phyloP scores from a whole-genome alignment of 2,329 filamentous ascomycete genomes.

The Trichophyton benhamiae region DNA sequence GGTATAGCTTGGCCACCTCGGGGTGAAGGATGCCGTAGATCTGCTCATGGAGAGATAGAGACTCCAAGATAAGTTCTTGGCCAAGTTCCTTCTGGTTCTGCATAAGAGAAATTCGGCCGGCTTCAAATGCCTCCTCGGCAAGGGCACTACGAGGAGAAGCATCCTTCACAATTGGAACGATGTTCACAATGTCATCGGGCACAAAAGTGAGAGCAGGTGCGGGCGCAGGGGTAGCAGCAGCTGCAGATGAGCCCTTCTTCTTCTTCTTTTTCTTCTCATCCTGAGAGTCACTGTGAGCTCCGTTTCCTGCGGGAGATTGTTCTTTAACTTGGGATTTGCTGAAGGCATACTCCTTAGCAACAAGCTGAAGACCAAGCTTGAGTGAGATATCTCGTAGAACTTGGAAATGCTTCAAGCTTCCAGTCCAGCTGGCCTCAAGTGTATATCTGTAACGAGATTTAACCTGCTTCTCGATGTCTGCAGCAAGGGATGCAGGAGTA shows the following conservation, averaged over 20 bases:
- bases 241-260: conserved; percentile 39
- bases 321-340: conserved; percentile 34
- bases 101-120: conserved; percentile 87
- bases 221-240: conserved; percentile 32
- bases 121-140: conserved; percentile 90
- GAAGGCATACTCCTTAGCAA: conserved; percentile 65
- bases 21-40: conserved; percentile 97
- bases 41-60: conserved; percentile 89
- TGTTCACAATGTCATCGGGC: conserved; percentile 76
- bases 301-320: conserved; percentile 27
- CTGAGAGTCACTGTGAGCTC: conserved; percentile 23
- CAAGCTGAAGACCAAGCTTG: conserved; percentile 81
- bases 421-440: conserved; percentile 56
- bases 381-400: conserved; percentile 78
- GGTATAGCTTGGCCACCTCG: conserved; percentile 90
- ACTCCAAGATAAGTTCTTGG: conserved; percentile 91
- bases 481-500: conserved; percentile 58
- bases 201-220: conserved; percentile 53
- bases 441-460: conserved; percentile 63
- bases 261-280: conserved; percentile 44
- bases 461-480: conserved; percentile 60
- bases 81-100: conserved; percentile 93
- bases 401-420: conserved; percentile 60
- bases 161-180: conserved; percentile 92
- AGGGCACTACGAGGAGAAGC: conserved; percentile 80